Percentiles rank a stretch among this genome's conserved stretches.
phyloP scores from a whole-genome alignment of 306 rosid genomes.

The Lathyrus sativus region DNA sequence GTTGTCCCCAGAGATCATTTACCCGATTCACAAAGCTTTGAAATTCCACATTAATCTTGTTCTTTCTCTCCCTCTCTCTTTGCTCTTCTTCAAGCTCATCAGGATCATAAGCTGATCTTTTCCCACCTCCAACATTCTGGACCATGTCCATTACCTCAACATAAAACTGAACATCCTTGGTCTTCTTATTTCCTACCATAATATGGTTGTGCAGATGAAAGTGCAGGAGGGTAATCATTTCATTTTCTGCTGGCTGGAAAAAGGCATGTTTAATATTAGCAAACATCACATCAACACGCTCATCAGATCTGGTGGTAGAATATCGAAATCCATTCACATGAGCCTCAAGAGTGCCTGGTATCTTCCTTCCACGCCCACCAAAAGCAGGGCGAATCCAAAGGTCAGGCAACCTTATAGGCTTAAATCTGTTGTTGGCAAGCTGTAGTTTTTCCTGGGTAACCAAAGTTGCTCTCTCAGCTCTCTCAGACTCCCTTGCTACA shows the following conservation, averaged over 20 bases:
- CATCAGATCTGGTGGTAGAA: slow-evolving; percentile 84
- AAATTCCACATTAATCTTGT: slow-evolving; percentile 81
- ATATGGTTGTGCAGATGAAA: slow-evolving; percentile 94
- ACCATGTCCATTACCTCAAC: slow-evolving; percentile 95
- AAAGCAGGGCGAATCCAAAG: slow-evolving; percentile 94
- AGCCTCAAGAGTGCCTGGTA: slow-evolving; percentile 89
- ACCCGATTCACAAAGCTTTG: slow-evolving; percentile 88
- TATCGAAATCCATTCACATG: slow-evolving; percentile 88
- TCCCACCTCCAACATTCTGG: slow-evolving; percentile 86
- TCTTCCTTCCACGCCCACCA: slow-evolving; percentile 93
- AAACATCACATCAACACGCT: slow-evolving; percentile 84
- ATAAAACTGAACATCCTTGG: slow-evolving; percentile 90
- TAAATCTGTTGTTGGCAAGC: slow-evolving; percentile 80
- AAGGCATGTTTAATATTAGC: slow-evolving; percentile 86
- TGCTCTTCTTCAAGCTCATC: slow-evolving; percentile 99
- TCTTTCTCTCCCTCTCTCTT: slow-evolving; percentile 90
- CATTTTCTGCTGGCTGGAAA: slow-evolving; percentile 98
- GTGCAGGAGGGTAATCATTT: slow-evolving; percentile 92
- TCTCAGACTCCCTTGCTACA: slow-evolving; percentile 90
- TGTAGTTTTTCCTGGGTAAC: slow-evolving; percentile 95
- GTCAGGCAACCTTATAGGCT: slow-evolving; percentile 80
- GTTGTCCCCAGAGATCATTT: slow-evolving; percentile 93
- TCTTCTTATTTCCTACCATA: slow-evolving; percentile 95
- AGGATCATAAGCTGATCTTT: slow-evolving; percentile 91
- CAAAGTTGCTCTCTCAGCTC: slow-evolving; percentile 95